Conservation (phyloP, 139 green algal genomes). For the Nannochloris sp. region DNA sequence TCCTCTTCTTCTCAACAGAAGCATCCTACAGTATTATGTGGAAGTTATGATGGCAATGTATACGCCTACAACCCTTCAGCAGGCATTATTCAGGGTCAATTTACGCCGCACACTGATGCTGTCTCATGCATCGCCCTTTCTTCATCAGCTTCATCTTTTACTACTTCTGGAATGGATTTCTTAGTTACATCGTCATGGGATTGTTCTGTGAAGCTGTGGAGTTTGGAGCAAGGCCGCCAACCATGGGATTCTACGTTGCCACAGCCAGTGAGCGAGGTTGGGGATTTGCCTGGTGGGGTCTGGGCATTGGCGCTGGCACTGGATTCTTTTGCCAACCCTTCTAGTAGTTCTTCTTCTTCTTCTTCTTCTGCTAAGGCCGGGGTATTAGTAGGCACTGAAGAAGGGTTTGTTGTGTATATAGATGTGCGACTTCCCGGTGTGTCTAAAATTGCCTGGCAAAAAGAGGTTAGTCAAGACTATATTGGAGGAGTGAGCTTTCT, state of each 20-base stretch:
- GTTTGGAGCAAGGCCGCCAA: slow-evolving; percentile 47
- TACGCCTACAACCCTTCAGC: slow-evolving; percentile 21
- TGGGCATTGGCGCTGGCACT: slow-evolving; percentile 32
- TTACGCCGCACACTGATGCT: slow-evolving; percentile 52
- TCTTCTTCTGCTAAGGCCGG: no score
- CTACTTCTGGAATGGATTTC: background rate
- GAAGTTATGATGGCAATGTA: slow-evolving; percentile 44
- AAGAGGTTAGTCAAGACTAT: slow-evolving; percentile 44
- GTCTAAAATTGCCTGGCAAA: background rate
- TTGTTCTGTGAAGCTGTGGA: slow-evolving; percentile 58
- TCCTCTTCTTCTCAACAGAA: background rate
- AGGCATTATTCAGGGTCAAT: slow-evolving; percentile 46
- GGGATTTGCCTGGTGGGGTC: slow-evolving; percentile 42
- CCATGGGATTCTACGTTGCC: slow-evolving; percentile 43
- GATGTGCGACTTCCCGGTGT: slow-evolving; percentile 33
- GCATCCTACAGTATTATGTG: slow-evolving; percentile 46
- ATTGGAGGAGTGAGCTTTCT: slow-evolving; percentile 48
- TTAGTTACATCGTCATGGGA: slow-evolving; percentile 64
- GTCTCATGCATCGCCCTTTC: slow-evolving; percentile 50
- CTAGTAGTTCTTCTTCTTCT: no score
- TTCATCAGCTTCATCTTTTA: background rate
- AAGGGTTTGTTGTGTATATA: slow-evolving; percentile 50
- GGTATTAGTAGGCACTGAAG: slow-evolving; percentile 47
- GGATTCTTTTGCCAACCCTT: background rate
- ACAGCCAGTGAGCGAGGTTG: slow-evolving; percentile 26